Evolutionary conservation across 306 rosid species (phyloP), one percentile per base, ranked within the genome.

Genomic region (Vigna hirtella): DNA sequence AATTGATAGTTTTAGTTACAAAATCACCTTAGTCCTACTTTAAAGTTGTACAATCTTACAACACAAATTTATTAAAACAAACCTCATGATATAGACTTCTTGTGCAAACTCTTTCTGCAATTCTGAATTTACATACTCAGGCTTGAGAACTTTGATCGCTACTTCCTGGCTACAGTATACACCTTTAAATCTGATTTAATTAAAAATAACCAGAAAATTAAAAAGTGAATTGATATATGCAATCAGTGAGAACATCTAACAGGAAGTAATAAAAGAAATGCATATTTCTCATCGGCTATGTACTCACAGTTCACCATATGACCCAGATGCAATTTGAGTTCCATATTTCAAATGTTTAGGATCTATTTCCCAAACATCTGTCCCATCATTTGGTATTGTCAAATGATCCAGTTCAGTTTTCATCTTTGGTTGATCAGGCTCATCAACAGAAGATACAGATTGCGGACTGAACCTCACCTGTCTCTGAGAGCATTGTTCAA

Each of bases 61-160:
- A 71, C 49, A 75, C 40, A 70, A 57, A 47, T 52, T 72, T 38
- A 62, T 66, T 70, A 61, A 66, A 47, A 77, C 86, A 64, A 77
- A 93, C 99, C 97, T 96, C 98, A 96, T 90, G 67, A 96, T 96
- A 79, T 76, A 96, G 76, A 96, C 99, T 81, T 96, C 99, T 84
- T 96, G 99, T 3, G 87, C 91, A 62, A 96, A 96, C 79, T 93
- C 99, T 75, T 84, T 87, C 86, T 86, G 99, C 91, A 93, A 79
- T 83, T 93, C 97, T 56, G 98, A 73, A 88, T 69, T 83, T 73
- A 96, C 86, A 32, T 90, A 84, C 86, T 93, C 99, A 30, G 97
- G 80, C 90, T 93, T 96, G 82, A 96, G 98, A 74, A 93, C 79
- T 90, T 96, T 96, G 65, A 96, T 96, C 79, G 98, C 99, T 59